phyloP scores from a whole-genome alignment of 345 rosid species.

The Boechera retrofracta region DNA sequence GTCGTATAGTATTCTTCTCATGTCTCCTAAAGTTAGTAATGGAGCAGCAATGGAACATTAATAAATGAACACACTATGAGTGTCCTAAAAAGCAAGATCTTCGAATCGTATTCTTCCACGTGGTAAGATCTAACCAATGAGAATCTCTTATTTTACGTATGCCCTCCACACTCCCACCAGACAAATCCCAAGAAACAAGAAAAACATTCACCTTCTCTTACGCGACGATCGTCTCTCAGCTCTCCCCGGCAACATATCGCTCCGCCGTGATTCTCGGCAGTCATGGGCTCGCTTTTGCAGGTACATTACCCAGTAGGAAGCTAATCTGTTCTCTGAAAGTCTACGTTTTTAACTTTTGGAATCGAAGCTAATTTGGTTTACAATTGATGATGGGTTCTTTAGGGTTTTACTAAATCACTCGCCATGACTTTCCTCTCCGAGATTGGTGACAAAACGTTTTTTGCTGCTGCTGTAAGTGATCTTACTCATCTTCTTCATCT shows the following conservation, averaged over 20 bases:
- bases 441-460: constrained; percentile 96
- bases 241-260: constrained; percentile 20
- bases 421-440: constrained; percentile 94
- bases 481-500: not conserved
- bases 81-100: constrained; percentile 1
- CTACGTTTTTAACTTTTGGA: not conserved
- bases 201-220: constrained; percentile 19
- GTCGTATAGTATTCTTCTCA: too few species aligned
- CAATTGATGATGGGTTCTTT: constrained; percentile 3
- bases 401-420: constrained; percentile 93
- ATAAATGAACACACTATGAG: not conserved
- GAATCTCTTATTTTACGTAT: constrained; percentile 9
- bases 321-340: not conserved
- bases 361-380: constrained; percentile 8
- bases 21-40: too few species aligned
- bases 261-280: constrained; percentile 18
- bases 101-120: constrained; percentile 18
- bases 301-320: constrained; percentile 33
- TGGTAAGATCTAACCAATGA: not conserved
- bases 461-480: constrained; percentile 87
- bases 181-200: constrained; percentile 9
- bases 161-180: constrained; percentile 21
- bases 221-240: not conserved
- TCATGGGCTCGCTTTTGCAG: constrained; percentile 64
- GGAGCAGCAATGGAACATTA: not conserved